phyloP scores from a whole-genome alignment of 2,329 filamentous ascomycete species.

The Fusarium subglutinans region DNA sequence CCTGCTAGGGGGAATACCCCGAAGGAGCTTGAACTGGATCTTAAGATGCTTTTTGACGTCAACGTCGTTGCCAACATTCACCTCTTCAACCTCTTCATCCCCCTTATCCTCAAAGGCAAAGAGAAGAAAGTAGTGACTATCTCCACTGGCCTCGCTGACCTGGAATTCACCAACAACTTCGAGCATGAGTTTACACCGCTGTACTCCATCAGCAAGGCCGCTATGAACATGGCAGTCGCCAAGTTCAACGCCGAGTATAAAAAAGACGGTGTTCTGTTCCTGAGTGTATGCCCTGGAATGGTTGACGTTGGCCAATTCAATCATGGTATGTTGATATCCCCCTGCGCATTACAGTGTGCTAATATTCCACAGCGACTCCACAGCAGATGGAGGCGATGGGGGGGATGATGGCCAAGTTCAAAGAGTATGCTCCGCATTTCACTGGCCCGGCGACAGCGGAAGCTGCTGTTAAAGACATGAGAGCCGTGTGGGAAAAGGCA shows the following conservation, averaged over 20 bases:
- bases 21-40: not conserved
- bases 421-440: not conserved
- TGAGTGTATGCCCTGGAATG: not conserved
- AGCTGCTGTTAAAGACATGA: not conserved
- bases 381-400: not conserved
- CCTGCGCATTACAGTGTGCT: fast-evolving
- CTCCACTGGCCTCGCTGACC: not conserved
- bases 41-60: not conserved
- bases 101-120: not conserved
- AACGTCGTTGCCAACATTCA: not conserved
- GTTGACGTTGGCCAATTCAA: not conserved
- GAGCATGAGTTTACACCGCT: not conserved
- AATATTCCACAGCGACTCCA: not conserved
- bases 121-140: not conserved
- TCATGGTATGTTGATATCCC: not conserved
- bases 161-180: not conserved
- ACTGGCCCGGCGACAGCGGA: not conserved
- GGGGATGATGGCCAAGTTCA: not conserved
- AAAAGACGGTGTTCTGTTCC: not conserved
- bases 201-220: not conserved
- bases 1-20: fast-evolving
- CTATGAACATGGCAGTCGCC: not conserved
- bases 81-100: not conserved
- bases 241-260: not conserved
- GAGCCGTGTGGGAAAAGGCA: not conserved